phyloP scores from a whole-genome alignment of 1,284 basidiomycete species.

The Rhodotorula glutinis region DNA sequence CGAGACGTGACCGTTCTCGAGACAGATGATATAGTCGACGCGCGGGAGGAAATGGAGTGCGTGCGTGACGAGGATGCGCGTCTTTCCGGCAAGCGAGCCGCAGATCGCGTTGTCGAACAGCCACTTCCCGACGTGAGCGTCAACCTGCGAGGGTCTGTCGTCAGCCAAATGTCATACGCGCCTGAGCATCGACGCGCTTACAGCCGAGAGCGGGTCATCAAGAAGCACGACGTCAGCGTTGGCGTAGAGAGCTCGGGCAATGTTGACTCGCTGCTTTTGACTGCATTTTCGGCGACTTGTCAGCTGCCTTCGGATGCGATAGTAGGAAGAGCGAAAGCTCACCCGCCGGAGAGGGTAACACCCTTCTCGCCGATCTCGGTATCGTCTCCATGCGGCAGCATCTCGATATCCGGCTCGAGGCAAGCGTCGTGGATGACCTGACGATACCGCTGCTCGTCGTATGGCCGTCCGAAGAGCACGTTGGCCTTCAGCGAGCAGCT shows the following conservation, averaged over 20 bases:
- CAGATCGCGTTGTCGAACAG: conserved; percentile 81
- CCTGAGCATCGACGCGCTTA: conserved; percentile 52
- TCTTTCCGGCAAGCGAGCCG: conserved; percentile 66
- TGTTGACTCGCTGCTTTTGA: conserved; percentile 70
- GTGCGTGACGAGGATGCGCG: conserved; percentile 78
- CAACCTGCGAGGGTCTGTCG: conserved; percentile 50
- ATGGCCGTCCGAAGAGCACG: conserved; percentile 76
- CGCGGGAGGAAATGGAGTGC: conserved; percentile 75
- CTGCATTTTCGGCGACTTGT: conserved; percentile 52
- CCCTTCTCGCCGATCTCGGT: conserved; percentile 87
- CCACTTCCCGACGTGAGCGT: conserved; percentile 81
- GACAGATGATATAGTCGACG: conserved; percentile 65
- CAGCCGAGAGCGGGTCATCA: conserved; percentile 62
- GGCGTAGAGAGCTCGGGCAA: conserved; percentile 80
- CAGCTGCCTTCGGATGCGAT: not conserved
- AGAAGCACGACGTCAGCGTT: conserved; percentile 80
- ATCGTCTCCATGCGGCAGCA: conserved; percentile 74
- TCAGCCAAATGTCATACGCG: not conserved
- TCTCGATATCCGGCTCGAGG: conserved; percentile 71
- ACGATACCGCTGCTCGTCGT: conserved; percentile 74
- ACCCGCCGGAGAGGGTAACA: conserved; percentile 34
- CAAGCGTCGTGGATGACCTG: conserved; percentile 69
- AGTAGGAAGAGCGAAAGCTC: not conserved
- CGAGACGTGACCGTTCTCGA: conserved; percentile 65
- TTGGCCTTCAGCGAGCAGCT: conserved; percentile 66